Percentiles rank a stretch among this genome's conserved stretches.
Conservation (phyloP, 2,329 filamentous ascomycete genomes). For the Coleophoma eucalyptorum region DNA sequence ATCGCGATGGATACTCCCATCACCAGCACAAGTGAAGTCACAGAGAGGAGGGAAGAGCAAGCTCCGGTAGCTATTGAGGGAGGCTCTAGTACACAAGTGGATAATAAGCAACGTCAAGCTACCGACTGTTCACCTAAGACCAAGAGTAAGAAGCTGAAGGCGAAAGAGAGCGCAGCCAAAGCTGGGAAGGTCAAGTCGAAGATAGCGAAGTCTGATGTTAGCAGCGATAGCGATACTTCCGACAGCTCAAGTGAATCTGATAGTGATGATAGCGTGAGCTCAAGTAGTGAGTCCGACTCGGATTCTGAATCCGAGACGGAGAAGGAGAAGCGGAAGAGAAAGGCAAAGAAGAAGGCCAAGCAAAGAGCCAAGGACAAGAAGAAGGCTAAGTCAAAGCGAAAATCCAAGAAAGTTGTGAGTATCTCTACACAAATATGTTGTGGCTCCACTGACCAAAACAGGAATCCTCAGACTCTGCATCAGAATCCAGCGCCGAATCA, state of each 20-base stretch:
- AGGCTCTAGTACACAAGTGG: slow-evolving; percentile 13
- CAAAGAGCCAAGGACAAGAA: slow-evolving; percentile 26
- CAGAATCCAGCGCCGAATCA: slow-evolving; percentile 19
- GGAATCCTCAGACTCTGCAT: slow-evolving; percentile 23
- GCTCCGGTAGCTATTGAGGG: slow-evolving; percentile 13
- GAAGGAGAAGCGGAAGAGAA: slow-evolving; percentile 29
- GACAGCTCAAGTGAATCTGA: slow-evolving; percentile 13
- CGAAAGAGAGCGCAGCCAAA: slow-evolving; percentile 12
- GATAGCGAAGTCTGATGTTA: slow-evolving; percentile 15
- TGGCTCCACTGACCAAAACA: slow-evolving; percentile 10
- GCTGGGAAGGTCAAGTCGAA: slow-evolving; percentile 17
- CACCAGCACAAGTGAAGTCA: slow-evolving; percentile 19
- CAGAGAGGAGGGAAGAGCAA: slow-evolving; percentile 16
- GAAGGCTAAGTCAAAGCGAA: slow-evolving; percentile 36
- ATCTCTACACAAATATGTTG: not conserved
- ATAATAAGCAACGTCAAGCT: slow-evolving; percentile 17
- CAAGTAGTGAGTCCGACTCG: slow-evolving; percentile 8
- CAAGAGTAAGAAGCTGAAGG: slow-evolving; percentile 11
- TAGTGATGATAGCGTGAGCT: slow-evolving; percentile 11
- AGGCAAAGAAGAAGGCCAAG: slow-evolving; percentile 31
- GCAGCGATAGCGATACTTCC: slow-evolving; percentile 16
- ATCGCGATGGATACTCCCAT: slow-evolving; percentile 22
- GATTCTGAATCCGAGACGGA: slow-evolving; percentile 21
- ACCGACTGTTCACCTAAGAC: slow-evolving; percentile 13
- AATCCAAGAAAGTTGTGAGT: slow-evolving; percentile 29